phyloP scores from a whole-genome alignment of 1,139 yeast species.

The Yamadazyma triangularis region DNA sequence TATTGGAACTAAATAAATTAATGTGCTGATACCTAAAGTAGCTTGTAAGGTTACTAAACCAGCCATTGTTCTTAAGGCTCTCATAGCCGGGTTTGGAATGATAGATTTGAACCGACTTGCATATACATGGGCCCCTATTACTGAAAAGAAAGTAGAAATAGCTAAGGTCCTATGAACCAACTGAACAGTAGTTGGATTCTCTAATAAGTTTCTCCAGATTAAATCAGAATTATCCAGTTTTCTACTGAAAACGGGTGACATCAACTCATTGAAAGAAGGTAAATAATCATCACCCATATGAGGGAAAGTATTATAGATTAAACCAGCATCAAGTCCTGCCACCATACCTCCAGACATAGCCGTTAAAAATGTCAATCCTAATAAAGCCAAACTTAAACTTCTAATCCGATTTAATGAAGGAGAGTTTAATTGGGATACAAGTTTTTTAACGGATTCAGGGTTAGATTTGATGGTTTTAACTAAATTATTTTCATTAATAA shows the following conservation, averaged over 20 bases:
- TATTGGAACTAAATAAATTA: conserved; percentile 85
- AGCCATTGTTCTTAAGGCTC: conserved; percentile 63
- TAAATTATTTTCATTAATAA: conserved; percentile 73
- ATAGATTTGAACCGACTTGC: conserved; percentile 51
- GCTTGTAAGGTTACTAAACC: conserved; percentile 84
- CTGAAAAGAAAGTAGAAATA: conserved; percentile 68
- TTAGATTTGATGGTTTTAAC: conserved; percentile 33
- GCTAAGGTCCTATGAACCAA: conserved; percentile 87
- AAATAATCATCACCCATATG: conserved; percentile 84
- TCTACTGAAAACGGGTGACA: conserved; percentile 72
- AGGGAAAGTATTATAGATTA: conserved; percentile 94
- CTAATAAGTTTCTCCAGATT: conserved; percentile 89
- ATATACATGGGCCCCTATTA: conserved; percentile 63
- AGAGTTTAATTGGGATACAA: conserved; percentile 46
- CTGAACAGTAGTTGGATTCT: conserved; percentile 96
- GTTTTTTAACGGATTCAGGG: conserved; percentile 51
- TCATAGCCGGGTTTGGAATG: conserved; percentile 54
- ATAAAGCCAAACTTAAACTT: conserved; percentile 48
- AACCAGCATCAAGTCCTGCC: conserved; percentile 97
- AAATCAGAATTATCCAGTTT: conserved; percentile 65
- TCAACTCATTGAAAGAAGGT: conserved; percentile 70
- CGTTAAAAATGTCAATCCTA: conserved; percentile 72
- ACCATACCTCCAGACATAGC: conserved; percentile 98
- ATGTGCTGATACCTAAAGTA: conserved; percentile 77
- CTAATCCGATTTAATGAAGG: conserved; percentile 59